Percentiles rank a stretch among this genome's conserved stretches.
phyloP scores from a whole-genome alignment of 2,329 filamentous ascomycete genomes.

The Monilinia fructicola region DNA sequence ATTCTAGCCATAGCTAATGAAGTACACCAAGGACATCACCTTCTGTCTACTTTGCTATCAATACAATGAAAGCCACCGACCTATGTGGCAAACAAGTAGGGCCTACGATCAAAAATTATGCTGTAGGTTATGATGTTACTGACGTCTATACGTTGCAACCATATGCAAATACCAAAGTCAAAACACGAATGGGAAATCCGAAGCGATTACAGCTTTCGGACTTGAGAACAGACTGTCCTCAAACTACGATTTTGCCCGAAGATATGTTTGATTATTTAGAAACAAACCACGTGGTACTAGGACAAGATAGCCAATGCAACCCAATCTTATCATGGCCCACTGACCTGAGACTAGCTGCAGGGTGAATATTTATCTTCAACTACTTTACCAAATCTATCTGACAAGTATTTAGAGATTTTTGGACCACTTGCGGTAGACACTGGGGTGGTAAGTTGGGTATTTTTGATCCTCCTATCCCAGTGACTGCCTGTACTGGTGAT shows the following conservation, averaged over 20 bases:
- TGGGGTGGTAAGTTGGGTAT: constrained; percentile 39
- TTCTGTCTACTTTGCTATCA: constrained; percentile 44
- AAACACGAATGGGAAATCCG: constrained; percentile 28
- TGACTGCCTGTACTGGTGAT: constrained; percentile 35
- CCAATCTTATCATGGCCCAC: constrained; percentile 41
- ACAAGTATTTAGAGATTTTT: constrained; percentile 28
- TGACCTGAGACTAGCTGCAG: constrained; percentile 31
- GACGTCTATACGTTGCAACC: constrained; percentile 42
- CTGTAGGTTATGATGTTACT: constrained; percentile 40
- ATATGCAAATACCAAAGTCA: constrained; percentile 27
- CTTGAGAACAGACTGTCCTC: constrained; percentile 24
- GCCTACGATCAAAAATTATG: constrained; percentile 37
- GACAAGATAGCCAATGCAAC: constrained; percentile 37
- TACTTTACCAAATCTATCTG: neutral
- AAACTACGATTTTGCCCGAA: constrained; percentile 3
- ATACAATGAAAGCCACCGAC: constrained; percentile 42
- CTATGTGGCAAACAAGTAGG: constrained; percentile 34
- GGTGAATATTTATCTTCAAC: constrained; percentile 6
- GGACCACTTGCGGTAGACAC: constrained; percentile 41
- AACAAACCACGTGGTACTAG: constrained; percentile 8
- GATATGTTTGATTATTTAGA: neutral
- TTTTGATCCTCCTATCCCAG: constrained; percentile 44
- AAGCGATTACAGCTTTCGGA: constrained; percentile 41
- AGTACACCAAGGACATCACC: constrained; percentile 40
- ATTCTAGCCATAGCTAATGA: neutral